A percentile compares a stretch with the other conserved stretches of the same genome.
Evolutionary conservation across 371 early-diverging fungal genomes (phyloP).

Genomic region (Lichtheimia ornata): DNA sequence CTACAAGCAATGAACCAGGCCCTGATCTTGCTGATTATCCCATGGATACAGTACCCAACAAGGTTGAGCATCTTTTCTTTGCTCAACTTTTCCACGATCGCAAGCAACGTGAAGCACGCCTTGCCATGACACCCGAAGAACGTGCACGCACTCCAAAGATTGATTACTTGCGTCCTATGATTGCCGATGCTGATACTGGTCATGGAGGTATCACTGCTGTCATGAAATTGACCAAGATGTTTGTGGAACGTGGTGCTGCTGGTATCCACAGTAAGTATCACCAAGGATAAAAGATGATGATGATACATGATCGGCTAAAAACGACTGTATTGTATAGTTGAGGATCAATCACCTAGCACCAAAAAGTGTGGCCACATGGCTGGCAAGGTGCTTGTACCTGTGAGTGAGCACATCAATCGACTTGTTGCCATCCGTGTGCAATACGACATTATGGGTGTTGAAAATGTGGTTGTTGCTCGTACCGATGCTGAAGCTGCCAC

Average conservation of each 20-base stretch:
- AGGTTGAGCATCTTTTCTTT: conserved; percentile 97
- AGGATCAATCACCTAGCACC: conserved; percentile 95
- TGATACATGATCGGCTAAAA: neutral
- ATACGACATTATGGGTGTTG: conserved; percentile 98
- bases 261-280: conserved; percentile 72
- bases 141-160: conserved; percentile 76
- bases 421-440: conserved; percentile 95
- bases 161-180: conserved; percentile 94
- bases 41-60: conserved; percentile 98
- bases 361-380: conserved; percentile 99
- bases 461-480: conserved; percentile 92
- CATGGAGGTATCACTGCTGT: conserved; percentile 94
- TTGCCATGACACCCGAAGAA: conserved; percentile 66
- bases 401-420: conserved; percentile 96
- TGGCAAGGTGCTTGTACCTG: conserved; percentile 97
- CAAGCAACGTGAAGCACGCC: conserved; percentile 91
- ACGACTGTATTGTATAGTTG: conserved; percentile 47
- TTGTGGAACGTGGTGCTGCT: conserved; percentile 93
- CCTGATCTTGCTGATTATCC: conserved; percentile 99
- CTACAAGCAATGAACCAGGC: conserved; percentile 97
- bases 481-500: conserved; percentile 99
- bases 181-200: conserved; percentile 98
- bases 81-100: conserved; percentile 98
- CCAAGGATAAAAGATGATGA: conserved; percentile 5
- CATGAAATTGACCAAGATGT: conserved; percentile 94